phyloP scores from a whole-genome alignment of 2,329 filamentous ascomycete species.

The Fusarium anguioides region DNA sequence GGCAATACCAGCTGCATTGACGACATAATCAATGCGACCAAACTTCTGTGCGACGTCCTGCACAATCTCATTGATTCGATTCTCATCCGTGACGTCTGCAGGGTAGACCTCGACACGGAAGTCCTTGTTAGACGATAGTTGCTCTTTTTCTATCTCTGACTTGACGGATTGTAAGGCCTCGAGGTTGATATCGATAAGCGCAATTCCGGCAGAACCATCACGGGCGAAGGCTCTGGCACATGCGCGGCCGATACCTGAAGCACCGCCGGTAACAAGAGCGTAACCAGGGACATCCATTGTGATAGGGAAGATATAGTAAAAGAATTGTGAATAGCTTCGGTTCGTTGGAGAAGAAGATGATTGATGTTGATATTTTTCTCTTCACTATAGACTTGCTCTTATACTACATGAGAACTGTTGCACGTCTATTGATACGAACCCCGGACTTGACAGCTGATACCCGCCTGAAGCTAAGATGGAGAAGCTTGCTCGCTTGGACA shows the following conservation, averaged over 20 bases:
- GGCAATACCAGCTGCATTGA: constrained; percentile 55
- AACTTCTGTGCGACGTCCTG: constrained; percentile 45
- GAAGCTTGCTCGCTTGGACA: constrained; percentile 15
- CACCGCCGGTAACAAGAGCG: constrained; percentile 48
- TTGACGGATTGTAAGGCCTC: constrained; percentile 32
- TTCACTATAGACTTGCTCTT: background rate
- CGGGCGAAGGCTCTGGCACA: constrained; percentile 45
- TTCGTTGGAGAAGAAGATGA: rapidly evolving
- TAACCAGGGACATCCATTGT: constrained; percentile 47
- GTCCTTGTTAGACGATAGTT: background rate
- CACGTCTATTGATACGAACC: background rate
- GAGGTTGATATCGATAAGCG: constrained; percentile 43
- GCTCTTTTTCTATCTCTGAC: constrained; percentile 35
- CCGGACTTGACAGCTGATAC: background rate
- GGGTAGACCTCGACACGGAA: constrained; percentile 16
- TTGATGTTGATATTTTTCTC: too few relatives aligned
- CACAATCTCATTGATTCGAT: constrained; percentile 37
- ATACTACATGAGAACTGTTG: background rate
- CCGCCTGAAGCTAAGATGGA: constrained; percentile 2
- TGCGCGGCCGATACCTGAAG: constrained; percentile 48
- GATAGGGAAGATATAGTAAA: rapidly evolving
- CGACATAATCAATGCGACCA: constrained; percentile 54
- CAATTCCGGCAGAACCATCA: constrained; percentile 46
- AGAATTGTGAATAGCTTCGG: rapidly evolving
- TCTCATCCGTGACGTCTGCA: constrained; percentile 49